A percentile compares a stretch with the other conserved stretches of the same genome.
Evolutionary conservation across 2,329 filamentous ascomycete species (phyloP).

Genomic region (Apiospora phragmitis): DNA sequence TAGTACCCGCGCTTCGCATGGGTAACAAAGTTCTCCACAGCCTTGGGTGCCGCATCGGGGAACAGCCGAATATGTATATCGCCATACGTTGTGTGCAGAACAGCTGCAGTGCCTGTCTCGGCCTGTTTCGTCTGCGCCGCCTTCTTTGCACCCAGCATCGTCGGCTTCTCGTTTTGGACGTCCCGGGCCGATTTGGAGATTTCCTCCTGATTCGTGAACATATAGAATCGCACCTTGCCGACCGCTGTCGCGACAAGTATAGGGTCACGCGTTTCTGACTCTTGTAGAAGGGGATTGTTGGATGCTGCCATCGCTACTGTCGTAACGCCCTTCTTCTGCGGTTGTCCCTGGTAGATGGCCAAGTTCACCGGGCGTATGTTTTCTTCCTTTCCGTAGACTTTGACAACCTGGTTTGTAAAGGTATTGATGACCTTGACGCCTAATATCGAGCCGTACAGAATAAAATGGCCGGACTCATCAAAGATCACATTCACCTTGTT

Average conservation of each 20-base stretch:
- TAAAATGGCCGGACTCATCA: slow-evolving; percentile 93
- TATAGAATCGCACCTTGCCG: slow-evolving; percentile 91
- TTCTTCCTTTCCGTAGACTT: slow-evolving; percentile 88
- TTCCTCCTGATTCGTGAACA: slow-evolving; percentile 91
- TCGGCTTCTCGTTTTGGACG: slow-evolving; percentile 92
- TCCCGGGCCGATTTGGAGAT: slow-evolving; percentile 83
- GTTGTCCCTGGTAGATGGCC: slow-evolving; percentile 89
- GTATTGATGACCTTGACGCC: slow-evolving; percentile 97
- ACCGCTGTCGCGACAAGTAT: slow-evolving; percentile 83
- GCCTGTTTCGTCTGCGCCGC: slow-evolving; percentile 59
- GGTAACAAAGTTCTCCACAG: slow-evolving; percentile 96
- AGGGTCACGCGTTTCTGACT: slow-evolving; percentile 87
- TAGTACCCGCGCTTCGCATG: slow-evolving; percentile 91
- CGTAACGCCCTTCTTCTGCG: slow-evolving; percentile 88
- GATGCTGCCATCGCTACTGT: slow-evolving; percentile 98
- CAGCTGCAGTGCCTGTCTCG: slow-evolving; percentile 75
- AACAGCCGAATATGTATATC: slow-evolving; percentile 94
- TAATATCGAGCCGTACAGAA: slow-evolving; percentile 88
- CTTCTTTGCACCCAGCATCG: slow-evolving; percentile 59
- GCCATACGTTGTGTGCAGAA: slow-evolving; percentile 89
- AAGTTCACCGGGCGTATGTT: slow-evolving; percentile 81
- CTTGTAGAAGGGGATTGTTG: slow-evolving; percentile 86
- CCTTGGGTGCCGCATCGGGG: slow-evolving; percentile 87
- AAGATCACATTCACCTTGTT: slow-evolving; percentile 85
- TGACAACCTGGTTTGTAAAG: slow-evolving; percentile 88